These are phyloP conservation scores for Populus pruinosa DNA, from an alignment of 345 rosid genomes.

Conservation along the genomic window DNA sequence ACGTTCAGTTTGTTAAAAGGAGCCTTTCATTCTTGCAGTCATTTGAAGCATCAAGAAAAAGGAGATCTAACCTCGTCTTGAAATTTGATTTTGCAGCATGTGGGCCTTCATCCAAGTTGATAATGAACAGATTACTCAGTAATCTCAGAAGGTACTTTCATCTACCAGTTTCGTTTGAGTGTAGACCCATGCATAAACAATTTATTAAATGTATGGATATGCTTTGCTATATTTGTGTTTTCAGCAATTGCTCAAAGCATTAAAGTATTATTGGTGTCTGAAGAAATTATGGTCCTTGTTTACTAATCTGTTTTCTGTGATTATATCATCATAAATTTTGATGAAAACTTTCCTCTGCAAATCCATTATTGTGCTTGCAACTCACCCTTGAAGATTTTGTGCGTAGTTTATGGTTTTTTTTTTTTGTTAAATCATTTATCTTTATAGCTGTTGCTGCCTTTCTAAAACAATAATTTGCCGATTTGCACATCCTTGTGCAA, in stretches of 20 bases:
- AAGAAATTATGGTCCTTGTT: background rate
- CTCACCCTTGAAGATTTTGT: background rate
- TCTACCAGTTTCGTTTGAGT: background rate
- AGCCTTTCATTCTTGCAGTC: conserved; percentile 1
- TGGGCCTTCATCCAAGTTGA: conserved; percentile 46
- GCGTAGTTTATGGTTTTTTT: background rate
- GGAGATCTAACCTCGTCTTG: conserved; percentile 6
- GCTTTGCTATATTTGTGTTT: background rate
- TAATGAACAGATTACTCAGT: background rate
- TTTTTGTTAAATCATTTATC: background rate
- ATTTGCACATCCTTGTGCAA: background rate
- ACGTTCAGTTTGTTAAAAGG: background rate
- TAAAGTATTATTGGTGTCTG: background rate
- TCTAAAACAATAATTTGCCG: background rate
- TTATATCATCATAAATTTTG: background rate
- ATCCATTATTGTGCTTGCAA: background rate
- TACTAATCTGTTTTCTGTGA: background rate
- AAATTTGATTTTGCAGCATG: conserved; percentile 42
- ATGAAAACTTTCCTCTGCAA: background rate
- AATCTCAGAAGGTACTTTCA: conserved; percentile 22
- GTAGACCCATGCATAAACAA: background rate
- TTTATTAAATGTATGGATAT: background rate
- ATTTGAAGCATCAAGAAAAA: background rate
- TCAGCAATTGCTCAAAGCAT: background rate
- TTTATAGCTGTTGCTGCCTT: background rate